phyloP scores from a whole-genome alignment of 2,329 filamentous ascomycete species.

The Tolypocladium album region DNA sequence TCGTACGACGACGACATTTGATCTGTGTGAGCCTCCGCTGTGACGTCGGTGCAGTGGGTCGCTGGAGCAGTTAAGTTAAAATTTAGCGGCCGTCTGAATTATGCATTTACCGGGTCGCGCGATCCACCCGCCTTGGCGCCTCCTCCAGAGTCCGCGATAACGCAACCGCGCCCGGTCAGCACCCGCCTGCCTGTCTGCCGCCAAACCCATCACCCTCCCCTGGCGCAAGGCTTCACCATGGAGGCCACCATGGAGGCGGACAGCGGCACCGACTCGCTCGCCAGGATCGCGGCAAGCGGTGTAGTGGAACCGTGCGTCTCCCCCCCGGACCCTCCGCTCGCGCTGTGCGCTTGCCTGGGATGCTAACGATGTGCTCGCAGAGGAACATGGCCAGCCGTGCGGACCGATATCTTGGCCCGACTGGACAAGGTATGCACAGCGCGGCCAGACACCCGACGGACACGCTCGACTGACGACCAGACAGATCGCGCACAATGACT shows the following conservation, averaged over 20 bases:
- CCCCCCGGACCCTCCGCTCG: constrained; percentile 3
- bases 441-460: constrained; percentile 3
- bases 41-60: too few species aligned
- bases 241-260: constrained; percentile 48
- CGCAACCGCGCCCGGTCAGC: background rate
- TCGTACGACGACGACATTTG: too few species aligned
- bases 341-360: constrained; percentile 3
- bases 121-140: background rate
- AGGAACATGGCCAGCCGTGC: constrained; percentile 56
- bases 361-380: constrained; percentile 32
- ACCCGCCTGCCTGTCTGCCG: background rate
- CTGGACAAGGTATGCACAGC: constrained; percentile 46
- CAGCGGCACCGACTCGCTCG: constrained; percentile 37
- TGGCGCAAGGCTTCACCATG: constrained; percentile 26
- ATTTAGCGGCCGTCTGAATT: background rate
- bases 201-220: constrained; percentile 1
- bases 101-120: background rate
- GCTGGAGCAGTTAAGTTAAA: too few species aligned
- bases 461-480: background rate
- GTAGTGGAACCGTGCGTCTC: constrained; percentile 43
- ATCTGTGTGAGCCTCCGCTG: too few species aligned
- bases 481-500: constrained; percentile 66
- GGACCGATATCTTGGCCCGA: constrained; percentile 53
- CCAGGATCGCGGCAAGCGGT: constrained; percentile 37
- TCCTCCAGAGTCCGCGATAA: background rate